Base-by-base conservation (phyloP, 2,329 filamentous ascomycete species). In the Epichloe aotearoae region DNA sequence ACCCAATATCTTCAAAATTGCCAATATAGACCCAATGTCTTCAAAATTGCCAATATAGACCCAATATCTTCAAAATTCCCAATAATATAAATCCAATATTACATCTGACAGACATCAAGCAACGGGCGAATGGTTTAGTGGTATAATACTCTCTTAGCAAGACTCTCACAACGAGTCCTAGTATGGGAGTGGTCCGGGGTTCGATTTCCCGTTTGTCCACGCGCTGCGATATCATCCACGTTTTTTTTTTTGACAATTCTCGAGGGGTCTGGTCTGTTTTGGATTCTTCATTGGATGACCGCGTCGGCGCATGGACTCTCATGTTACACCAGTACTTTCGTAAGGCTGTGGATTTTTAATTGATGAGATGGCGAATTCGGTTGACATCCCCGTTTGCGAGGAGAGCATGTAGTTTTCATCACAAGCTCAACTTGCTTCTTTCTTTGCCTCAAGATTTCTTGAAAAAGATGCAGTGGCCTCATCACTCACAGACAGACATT, bases 201-300 rank as follows among this genome's bases (percentile, higher is more conserved):
- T 57, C 54, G 55, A 57, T 57, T 57, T 54, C 55, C 55, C 51
- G 55, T 55, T 51, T 50, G 55, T 57, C 55, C 55, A 57, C 36
- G 4, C 0, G n/a, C 14, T 38, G 14, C 2, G 2, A 23, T 2
- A 7, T 36, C 0, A 4, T 1, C 10, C 2, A 30, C 0, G 17
- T 34, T 48, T 36, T 37, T 36, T 36, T 26, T 38, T 36, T 43
- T 23, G 15, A 4, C 8, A 30, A 11, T 4, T 26, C 3, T 30
- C 8, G 8, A 11, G 30, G 10, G 30, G 8, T 30, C 8, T 11
- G 1, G 10, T 30, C 19, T 44, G 23, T 43, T 44, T 26, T 4
- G 3, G 6, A 7, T n/a, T 4, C 4, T 5, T 14, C 37, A 39
- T 7, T 39, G 3, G 3, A 6, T 8, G 15, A 39, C 17, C 6